Conservation (phyloP, 176 grass and related monocot genomes). For the Zoysia pacifica region DNA sequence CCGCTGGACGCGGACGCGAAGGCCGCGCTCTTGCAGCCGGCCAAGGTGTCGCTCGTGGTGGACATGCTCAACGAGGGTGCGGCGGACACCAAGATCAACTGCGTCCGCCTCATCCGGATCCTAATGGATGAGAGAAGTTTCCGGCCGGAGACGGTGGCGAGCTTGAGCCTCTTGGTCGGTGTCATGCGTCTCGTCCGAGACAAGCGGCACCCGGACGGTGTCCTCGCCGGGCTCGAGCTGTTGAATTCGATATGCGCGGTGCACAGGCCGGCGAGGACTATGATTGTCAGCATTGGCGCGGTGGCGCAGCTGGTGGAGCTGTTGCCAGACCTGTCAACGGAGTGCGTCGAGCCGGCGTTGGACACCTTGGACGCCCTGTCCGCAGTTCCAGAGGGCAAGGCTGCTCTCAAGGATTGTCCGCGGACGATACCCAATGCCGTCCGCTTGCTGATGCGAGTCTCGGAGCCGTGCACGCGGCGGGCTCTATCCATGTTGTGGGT, state of each 20-base stretch:
- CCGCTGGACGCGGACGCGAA: constrained; percentile 65
- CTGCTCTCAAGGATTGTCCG: constrained; percentile 79
- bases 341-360: constrained; percentile 67
- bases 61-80: constrained; percentile 93
- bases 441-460: constrained; percentile 78
- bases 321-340: constrained; percentile 49
- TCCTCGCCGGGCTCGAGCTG: constrained; percentile 59
- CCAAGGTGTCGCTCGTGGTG: constrained; percentile 81
- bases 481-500: constrained; percentile 77
- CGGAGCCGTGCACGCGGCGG: constrained; percentile 65
- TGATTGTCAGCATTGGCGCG: constrained; percentile 70
- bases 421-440: constrained; percentile 67
- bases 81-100: constrained; percentile 86
- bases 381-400: constrained; percentile 48
- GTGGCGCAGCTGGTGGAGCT: constrained; percentile 78
- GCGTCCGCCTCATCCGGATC: constrained; percentile 67
- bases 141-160: constrained; percentile 80
- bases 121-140: constrained; percentile 88
- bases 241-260: constrained; percentile 69
- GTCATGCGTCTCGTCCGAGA: constrained; percentile 77
- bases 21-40: constrained; percentile 78
- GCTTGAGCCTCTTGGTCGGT: constrained; percentile 79
- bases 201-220: constrained; percentile 58
- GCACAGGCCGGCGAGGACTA: constrained; percentile 52
- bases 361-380: constrained; percentile 69